Evolutionary conservation across 805 yeast species (phyloP).

Genomic region (Candida germanica): DNA sequence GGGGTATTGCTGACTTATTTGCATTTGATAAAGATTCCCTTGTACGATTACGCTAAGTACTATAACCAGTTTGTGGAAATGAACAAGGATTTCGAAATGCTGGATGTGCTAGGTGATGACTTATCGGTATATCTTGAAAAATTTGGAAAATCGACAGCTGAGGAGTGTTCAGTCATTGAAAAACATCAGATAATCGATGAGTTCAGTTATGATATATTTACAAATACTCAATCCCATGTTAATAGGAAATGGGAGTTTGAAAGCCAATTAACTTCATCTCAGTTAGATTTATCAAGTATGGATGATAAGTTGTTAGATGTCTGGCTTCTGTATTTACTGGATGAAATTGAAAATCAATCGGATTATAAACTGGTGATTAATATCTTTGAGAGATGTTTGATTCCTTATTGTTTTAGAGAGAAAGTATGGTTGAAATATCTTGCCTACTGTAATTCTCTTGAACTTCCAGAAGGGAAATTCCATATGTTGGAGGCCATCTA

Average conservation of each 20-base stretch:
- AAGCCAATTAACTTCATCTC: slow-evolving; percentile 53
- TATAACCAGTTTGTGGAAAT: slow-evolving; percentile 48
- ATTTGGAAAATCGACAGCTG: slow-evolving; percentile 19
- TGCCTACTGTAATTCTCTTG: slow-evolving; percentile 44
- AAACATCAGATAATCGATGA: slow-evolving; percentile 41
- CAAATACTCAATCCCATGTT: slow-evolving; percentile 49
- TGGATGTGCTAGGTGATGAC: slow-evolving; percentile 19
- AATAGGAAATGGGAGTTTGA: slow-evolving; percentile 71
- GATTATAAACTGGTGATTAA: slow-evolving; percentile 30
- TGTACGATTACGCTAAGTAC: slow-evolving; percentile 84
- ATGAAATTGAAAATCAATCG: slow-evolving; percentile 34
- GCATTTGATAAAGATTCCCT: slow-evolving; percentile 55
- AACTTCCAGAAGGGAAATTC: slow-evolving; percentile 2
- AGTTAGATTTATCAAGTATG: slow-evolving; percentile 45
- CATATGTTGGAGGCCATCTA: slow-evolving; percentile 40
- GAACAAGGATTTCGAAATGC: slow-evolving; percentile 29
- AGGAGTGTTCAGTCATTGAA: slow-evolving; percentile 32
- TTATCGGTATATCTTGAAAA: slow-evolving; percentile 20
- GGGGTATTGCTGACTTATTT: slow-evolving; percentile 32
- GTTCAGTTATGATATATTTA: slow-evolving; percentile 42
- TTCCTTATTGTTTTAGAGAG: slow-evolving; percentile 61
- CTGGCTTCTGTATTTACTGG: slow-evolving; percentile 66
- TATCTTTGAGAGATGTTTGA: slow-evolving; percentile 69
- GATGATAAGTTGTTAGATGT: slow-evolving; percentile 33
- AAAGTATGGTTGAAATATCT: slow-evolving; percentile 69